A percentile compares a stretch with the other conserved stretches of the same genome.
Conservation (phyloP, 306 rosid genomes). For the Quercus wislizeni region DNA sequence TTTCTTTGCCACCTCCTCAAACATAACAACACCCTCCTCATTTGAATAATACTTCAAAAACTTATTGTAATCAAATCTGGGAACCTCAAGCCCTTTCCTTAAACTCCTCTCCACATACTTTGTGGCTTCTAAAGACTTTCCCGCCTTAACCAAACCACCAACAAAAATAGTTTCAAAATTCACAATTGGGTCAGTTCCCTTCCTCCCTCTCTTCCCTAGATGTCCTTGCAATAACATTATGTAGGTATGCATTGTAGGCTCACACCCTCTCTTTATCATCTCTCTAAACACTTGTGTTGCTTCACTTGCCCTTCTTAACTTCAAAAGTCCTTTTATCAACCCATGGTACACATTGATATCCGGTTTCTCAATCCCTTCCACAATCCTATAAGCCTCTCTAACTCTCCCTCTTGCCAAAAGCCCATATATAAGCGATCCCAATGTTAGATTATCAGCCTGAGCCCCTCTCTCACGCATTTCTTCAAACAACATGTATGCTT, state of each 20-base stretch:
- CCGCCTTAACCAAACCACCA: slow-evolving; percentile 60
- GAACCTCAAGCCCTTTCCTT: slow-evolving; percentile 84
- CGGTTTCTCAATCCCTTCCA: slow-evolving; percentile 31
- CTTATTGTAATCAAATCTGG: slow-evolving; percentile 78
- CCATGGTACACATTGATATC: slow-evolving; percentile 65
- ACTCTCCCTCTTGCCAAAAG: slow-evolving; percentile 48
- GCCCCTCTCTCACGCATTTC: slow-evolving; percentile 74
- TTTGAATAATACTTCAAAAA: slow-evolving; percentile 77
- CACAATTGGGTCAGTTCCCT: slow-evolving; percentile 68
- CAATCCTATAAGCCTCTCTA: slow-evolving; percentile 46
- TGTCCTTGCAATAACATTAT: slow-evolving; percentile 86
- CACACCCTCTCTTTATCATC: slow-evolving; percentile 50
- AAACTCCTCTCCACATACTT: slow-evolving; percentile 86
- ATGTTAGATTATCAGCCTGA: slow-evolving; percentile 42
- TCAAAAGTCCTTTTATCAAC: slow-evolving; percentile 77
- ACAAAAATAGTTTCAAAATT: slow-evolving; percentile 85
- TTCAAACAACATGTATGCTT: slow-evolving; percentile 50
- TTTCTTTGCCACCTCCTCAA: slow-evolving; percentile 73
- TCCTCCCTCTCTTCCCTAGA: slow-evolving; percentile 55
- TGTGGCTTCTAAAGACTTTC: slow-evolving; percentile 56
- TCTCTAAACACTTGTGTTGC: slow-evolving; percentile 82
- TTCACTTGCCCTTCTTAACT: slow-evolving; percentile 58
- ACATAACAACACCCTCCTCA: slow-evolving; percentile 77
- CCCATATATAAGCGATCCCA: slow-evolving; percentile 52
- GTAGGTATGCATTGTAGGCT: slow-evolving; percentile 32